Evolutionary conservation across 768 basidiomycete genomes (phyloP).

Genomic region (Tephrocybe sp.): DNA sequence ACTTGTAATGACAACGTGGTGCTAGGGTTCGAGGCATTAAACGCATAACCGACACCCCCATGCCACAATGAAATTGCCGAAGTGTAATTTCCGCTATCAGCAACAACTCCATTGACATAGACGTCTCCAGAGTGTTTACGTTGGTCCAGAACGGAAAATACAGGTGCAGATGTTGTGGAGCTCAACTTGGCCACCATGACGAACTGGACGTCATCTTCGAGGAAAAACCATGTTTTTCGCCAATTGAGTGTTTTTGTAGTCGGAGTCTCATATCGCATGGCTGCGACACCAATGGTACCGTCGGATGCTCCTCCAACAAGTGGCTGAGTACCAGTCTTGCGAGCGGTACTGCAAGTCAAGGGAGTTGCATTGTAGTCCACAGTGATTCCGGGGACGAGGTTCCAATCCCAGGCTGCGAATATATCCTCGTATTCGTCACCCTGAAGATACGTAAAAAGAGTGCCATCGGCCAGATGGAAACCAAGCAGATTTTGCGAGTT

Average conservation of each 20-base stretch:
- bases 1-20: slow-evolving; percentile 38
- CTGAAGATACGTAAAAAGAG: slow-evolving; percentile 57
- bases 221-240: slow-evolving; percentile 77
- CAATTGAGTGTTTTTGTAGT: slow-evolving; percentile 49
- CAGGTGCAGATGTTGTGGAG: slow-evolving; percentile 41
- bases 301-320: slow-evolving; percentile 71
- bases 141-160: slow-evolving; percentile 70
- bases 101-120: slow-evolving; percentile 36
- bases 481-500: slow-evolving; percentile 65
- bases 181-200: slow-evolving; percentile 56
- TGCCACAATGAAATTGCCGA: slow-evolving; percentile 54
- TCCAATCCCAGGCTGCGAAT: slow-evolving; percentile 74
- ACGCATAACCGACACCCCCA: slow-evolving; percentile 58
- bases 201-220: slow-evolving; percentile 60
- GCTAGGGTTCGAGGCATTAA: slow-evolving; percentile 31
- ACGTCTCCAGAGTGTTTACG: slow-evolving; percentile 43
- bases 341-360: slow-evolving; percentile 44
- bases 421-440: slow-evolving; percentile 78
- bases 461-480: slow-evolving; percentile 70
- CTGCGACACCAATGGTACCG: slow-evolving; percentile 52
- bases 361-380: slow-evolving; percentile 58
- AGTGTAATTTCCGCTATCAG: slow-evolving; percentile 11
- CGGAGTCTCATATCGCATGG: slow-evolving; percentile 70
- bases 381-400: slow-evolving; percentile 71
- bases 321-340: slow-evolving; percentile 40